A percentile compares a stretch with the other conserved stretches of the same genome.
Evolutionary conservation across 75 land plant species (phyloP).

Genomic region (Sequoiadendron giganteum): DNA sequence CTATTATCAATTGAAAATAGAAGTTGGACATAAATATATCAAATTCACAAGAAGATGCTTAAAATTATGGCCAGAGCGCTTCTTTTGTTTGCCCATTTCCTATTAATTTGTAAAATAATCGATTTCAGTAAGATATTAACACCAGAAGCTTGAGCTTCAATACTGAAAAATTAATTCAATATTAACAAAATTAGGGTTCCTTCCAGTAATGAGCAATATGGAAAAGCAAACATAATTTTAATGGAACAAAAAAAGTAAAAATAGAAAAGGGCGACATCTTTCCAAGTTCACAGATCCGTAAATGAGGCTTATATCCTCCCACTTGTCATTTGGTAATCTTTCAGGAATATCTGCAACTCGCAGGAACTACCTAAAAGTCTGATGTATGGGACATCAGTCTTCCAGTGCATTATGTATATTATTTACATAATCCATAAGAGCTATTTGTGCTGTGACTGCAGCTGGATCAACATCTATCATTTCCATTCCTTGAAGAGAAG

Average conservation of each 20-base stretch:
- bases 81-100: neutral
- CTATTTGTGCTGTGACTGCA: conserved; percentile 5
- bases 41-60: neutral
- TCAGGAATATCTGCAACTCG: conserved; percentile 3
- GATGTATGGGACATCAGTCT: neutral
- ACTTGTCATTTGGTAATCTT: neutral
- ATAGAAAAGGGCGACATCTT: neutral
- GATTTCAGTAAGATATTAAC: neutral
- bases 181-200: neutral
- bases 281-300: neutral
- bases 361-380: neutral
- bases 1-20: neutral
- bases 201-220: neutral
- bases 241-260: neutral
- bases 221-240: neutral
- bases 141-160: neutral
- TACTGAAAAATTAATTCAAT: neutral
- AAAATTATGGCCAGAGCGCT: neutral
- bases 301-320: neutral
- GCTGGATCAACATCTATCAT: conserved; percentile 3
- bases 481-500: conserved; percentile 1
- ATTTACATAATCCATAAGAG: conserved; percentile 9
- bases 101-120: neutral
- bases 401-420: neutral
- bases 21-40: neutral